Base-by-base conservation (phyloP, 2,329 filamentous ascomycete genomes). In the Curvularia sp. region DNA sequence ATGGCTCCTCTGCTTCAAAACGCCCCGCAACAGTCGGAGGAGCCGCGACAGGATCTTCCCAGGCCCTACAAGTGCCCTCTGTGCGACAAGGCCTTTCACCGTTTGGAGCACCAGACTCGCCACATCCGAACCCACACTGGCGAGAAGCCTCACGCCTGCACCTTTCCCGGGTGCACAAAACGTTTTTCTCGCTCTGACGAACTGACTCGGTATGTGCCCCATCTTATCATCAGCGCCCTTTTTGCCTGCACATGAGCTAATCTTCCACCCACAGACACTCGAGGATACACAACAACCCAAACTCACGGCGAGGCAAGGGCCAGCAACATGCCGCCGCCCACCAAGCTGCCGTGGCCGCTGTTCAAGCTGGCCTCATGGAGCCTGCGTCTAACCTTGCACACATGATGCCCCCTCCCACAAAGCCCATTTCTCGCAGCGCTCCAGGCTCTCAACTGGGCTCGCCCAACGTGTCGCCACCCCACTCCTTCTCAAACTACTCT, bases 41-140 rank as follows among this genome's bases (percentile, higher is more conserved):
- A 88, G 57, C 87, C 91, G 73, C 86, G 79, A 79, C 92, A 84
- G 83, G 94, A 98, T 79, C 86, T 98, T 53, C 95, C 95, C 59
- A 89, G 95, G 55, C 94, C 94, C 0, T 99, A 99, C 87, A 98
- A 98, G 83, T 99, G 94, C 79, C 93, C 94, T 60, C 87, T 99
- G 63, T 99, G 95, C 83, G 94, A 97, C 73, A 96, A 97, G 85
- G 94, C 95, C 60, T 99, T 99, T 81, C 95, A 98, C 83, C 92
- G 95, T 63, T 85, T 99, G 41, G 94, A 98, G 82, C 94, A 98
- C 78, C 94, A 97, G 84, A 89, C 87, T 59, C 80, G 88, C 71
- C 94, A 99, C 80, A 98, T 98, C 75, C 89, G 94, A 72, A 98
- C 95, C 6, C 94, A 99, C 80, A 99, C 94, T 0, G 95, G 94